A percentile compares a stretch with the other conserved stretches of the same genome.
Evolutionary conservation across 257 asterid species (phyloP).

Genomic region (Gentiana straminea): DNA sequence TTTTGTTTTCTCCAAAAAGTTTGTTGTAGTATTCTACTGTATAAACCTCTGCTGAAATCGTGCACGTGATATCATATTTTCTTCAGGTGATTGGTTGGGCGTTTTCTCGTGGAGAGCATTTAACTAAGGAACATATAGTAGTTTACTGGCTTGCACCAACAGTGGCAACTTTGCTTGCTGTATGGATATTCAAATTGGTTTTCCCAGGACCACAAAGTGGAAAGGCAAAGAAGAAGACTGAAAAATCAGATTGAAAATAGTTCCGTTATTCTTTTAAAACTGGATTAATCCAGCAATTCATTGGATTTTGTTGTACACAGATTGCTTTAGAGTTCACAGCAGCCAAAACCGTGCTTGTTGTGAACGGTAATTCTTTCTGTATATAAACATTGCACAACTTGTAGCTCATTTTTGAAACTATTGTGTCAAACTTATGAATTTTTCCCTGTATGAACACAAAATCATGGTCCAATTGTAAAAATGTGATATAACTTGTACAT

Average conservation of each 20-base stretch:
- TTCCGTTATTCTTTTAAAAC: slow-evolving; percentile 5
- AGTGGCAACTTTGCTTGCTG: slow-evolving; percentile 70
- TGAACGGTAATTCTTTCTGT: neutral
- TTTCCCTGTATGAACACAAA: too few species aligned
- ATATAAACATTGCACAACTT: neutral
- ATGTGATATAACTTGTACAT: too few species aligned
- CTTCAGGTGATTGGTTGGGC: slow-evolving; percentile 96
- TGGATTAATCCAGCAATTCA: slow-evolving; percentile 7
- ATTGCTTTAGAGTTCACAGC: neutral
- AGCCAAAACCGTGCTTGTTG: too few species aligned
- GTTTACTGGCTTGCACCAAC: slow-evolving; percentile 95
- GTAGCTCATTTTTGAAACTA: too few species aligned
- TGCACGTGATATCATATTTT: neutral
- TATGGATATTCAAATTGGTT: slow-evolving; percentile 43
- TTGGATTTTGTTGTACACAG: neutral
- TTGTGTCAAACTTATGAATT: too few species aligned
- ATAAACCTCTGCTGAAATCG: neutral
- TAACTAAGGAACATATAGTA: slow-evolving; percentile 63
- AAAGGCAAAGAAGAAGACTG: slow-evolving; percentile 14
- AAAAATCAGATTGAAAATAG: slow-evolving; percentile 29
- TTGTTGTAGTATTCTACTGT: too few species aligned
- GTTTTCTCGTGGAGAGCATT: slow-evolving; percentile 64
- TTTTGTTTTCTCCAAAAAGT: neutral
- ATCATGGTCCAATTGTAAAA: too few species aligned
- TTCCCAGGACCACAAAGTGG: slow-evolving; percentile 20